Base-by-base conservation (phyloP, 2,329 filamentous ascomycete genomes). In the Aspergillus bombycis region DNA sequence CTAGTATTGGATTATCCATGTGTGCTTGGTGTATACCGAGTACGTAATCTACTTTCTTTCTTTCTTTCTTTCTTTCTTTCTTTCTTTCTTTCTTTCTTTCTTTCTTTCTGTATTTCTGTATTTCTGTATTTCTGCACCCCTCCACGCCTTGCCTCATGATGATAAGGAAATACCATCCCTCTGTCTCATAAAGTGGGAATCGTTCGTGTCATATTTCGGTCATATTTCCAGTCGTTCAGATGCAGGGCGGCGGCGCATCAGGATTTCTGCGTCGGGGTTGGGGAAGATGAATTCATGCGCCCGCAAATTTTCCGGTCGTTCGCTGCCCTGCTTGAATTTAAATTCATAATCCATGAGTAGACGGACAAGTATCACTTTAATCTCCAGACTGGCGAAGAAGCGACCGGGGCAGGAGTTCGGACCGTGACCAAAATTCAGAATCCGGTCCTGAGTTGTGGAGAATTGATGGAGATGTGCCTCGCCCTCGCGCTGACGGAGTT, bases 301-400 rank as follows among this genome's bases (percentile, higher is more conserved):
- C 32, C 32, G 32, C 32, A 34, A 11, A 57, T 65, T 67, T 50
- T 52, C 36, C 2, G 65, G 63, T 4, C 61, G 32, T 6, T 57
- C 45, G 3, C 57, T 16, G 3, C 50, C 58, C n/a, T 45, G 26
- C 23, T 52, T 43, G 36, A 72, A 69, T 34, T 64, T 56, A 43
- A 73, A 70, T 4, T 76, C 74, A 61, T 72, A 77, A 23, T 72
- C 66, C 19, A 68, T 64, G 1, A 76, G 61, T 14, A 75, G 28
- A 58, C 68, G 61, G 3, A 65, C 65, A 23, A 76, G 58, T 19
- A 74, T 61, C 34, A 73, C 71, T 65, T 76, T 76, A 57, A 75
- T 67, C 50, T 69, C 66, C 19, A 66, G 53, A 46, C 59, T 63
- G 4, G 72, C 74, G 57, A 75, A 74, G 62, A 72, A 75, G 4